Conservation (phyloP, 495 filamentous ascomycete genomes). For the Aspergillus nanangensis region DNA sequence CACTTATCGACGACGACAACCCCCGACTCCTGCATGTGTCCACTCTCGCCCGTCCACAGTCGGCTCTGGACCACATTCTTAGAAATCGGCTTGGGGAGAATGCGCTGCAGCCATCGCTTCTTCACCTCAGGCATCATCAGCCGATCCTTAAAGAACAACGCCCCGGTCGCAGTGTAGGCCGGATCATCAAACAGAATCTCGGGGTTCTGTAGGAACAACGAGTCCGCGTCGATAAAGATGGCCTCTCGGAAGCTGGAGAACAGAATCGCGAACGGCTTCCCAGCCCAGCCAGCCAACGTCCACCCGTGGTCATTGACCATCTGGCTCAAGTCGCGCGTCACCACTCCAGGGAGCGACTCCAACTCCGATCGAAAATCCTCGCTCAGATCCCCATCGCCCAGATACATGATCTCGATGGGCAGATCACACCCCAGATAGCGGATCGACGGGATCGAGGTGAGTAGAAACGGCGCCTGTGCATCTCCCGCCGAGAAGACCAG, state of each 20-base stretch:
- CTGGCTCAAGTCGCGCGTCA: conserved; percentile 16
- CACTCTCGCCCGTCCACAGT: conserved; percentile 20
- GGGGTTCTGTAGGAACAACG: conserved; percentile 37
- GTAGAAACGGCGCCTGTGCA: conserved; percentile 22
- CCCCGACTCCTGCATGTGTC: conserved; percentile 27
- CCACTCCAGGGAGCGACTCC: conserved; percentile 13
- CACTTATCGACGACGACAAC: conserved; percentile 26
- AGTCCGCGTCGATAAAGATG: conserved; percentile 49
- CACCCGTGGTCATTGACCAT: conserved; percentile 20
- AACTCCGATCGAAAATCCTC: conserved; percentile 13
- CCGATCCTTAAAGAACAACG: conserved; percentile 39
- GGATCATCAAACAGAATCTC: conserved; percentile 30
- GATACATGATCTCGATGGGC: conserved; percentile 36
- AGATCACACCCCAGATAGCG: conserved; percentile 27
- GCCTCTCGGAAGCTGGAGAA: conserved; percentile 44
- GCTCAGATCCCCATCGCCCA: conserved; percentile 28
- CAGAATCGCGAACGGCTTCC: conserved; percentile 44
- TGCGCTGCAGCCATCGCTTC: conserved; percentile 14
- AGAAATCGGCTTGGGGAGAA: conserved; percentile 17
- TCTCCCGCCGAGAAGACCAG: conserved; percentile 30
- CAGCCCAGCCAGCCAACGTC: conserved; percentile 19
- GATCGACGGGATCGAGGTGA: conserved; percentile 27
- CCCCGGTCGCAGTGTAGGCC: conserved; percentile 25
- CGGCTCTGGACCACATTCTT: conserved; percentile 10
- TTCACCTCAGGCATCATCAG: conserved; percentile 18